Evolutionary conservation across 2,329 filamentous ascomycete genomes (phyloP).

Genomic region (Aspergillus sp.): DNA sequence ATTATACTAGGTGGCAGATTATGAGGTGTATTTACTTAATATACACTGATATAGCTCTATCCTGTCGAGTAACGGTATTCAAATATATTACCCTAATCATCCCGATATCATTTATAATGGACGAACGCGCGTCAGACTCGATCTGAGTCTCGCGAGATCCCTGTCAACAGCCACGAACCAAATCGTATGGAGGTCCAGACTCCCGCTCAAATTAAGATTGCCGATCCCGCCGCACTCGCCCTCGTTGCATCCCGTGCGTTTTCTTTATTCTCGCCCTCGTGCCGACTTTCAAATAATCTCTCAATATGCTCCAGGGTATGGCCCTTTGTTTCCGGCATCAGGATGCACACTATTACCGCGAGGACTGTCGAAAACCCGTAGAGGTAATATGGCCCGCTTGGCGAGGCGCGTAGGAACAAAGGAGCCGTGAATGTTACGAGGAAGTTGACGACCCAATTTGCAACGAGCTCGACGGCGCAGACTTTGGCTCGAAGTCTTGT

Average conservation of each 20-base stretch:
- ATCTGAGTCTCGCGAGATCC: no score
- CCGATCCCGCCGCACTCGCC: not conserved
- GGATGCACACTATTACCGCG: slow-evolving; percentile 13
- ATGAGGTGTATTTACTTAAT: no score
- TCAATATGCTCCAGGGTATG: slow-evolving; percentile 16
- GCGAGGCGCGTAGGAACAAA: slow-evolving; percentile 13
- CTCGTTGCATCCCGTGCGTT: not conserved
- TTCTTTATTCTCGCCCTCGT: not conserved
- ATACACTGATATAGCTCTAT: no score
- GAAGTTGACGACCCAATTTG: slow-evolving; percentile 18
- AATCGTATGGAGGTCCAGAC: no score
- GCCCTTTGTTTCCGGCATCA: slow-evolving; percentile 19
- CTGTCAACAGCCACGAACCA: no score
- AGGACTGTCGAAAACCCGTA: slow-evolving; percentile 17
- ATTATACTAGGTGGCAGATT: no score
- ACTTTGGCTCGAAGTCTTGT: slow-evolving; percentile 14
- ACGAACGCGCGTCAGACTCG: no score
- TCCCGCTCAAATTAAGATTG: not conserved
- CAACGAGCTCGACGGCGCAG: slow-evolving; percentile 15
- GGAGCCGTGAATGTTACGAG: slow-evolving; percentile 13
- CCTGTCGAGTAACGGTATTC: no score
- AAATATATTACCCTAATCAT: no score
- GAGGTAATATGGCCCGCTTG: slow-evolving; percentile 15
- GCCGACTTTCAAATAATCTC: slow-evolving; percentile 5
- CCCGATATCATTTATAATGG: no score